phyloP scores from a whole-genome alignment of 257 asterid species.

The Salvia hispanica region DNA sequence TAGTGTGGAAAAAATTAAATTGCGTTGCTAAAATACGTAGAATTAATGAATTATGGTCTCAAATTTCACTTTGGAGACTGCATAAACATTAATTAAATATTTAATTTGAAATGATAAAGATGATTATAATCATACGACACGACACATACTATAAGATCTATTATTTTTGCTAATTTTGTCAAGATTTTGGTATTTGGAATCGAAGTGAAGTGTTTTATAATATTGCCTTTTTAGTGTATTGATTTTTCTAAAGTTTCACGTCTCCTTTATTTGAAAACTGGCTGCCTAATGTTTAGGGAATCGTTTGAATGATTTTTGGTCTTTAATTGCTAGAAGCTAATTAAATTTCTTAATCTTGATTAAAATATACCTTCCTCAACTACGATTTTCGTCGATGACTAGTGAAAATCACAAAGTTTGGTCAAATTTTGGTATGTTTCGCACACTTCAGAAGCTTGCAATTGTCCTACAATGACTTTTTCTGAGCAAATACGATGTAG shows the following conservation, averaged over 20 bases:
- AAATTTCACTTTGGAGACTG: neutral
- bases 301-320: slow-evolving; percentile 32
- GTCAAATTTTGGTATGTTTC: too few relatives aligned
- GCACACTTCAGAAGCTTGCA: too few relatives aligned
- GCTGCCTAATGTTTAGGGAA: slow-evolving; percentile 43
- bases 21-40: slow-evolving; percentile 14
- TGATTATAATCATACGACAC: neutral
- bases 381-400: neutral
- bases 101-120: neutral
- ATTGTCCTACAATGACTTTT: too few relatives aligned
- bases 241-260: slow-evolving; percentile 30
- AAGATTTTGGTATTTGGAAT: neutral
- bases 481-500: too few relatives aligned
- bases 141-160: neutral
- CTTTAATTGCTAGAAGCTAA: slow-evolving; percentile 18
- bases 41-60: neutral
- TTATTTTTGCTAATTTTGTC: neutral
- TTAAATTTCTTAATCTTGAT: slow-evolving; percentile 19
- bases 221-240: slow-evolving; percentile 24
- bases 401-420: too few relatives aligned
- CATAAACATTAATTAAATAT: neutral
- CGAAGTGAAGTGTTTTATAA: neutral
- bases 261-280: slow-evolving; percentile 40
- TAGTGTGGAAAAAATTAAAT: neutral
- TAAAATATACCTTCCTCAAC: slow-evolving; percentile 15